Conservation (phyloP, 257 asterid genomes). For the Lithospermum erythrorhizon region DNA sequence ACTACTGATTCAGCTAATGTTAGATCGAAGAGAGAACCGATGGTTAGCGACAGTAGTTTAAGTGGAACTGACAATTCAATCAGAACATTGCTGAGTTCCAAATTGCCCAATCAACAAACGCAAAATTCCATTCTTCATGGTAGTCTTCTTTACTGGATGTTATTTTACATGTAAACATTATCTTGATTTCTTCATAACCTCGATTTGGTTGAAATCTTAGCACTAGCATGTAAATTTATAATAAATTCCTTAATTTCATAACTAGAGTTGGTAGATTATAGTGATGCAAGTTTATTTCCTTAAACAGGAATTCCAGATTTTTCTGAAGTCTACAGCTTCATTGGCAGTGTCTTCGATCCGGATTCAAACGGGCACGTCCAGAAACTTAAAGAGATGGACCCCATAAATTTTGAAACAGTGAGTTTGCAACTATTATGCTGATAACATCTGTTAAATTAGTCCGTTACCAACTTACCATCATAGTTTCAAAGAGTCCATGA, state of each 20-base stretch:
- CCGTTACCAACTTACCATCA: not conserved
- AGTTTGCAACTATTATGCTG: slow-evolving; percentile 21
- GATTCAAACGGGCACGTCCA: slow-evolving; percentile 56
- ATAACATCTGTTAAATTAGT: not conserved
- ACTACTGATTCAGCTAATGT: slow-evolving; percentile 64
- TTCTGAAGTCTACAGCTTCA: slow-evolving; percentile 88
- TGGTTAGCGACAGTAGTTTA: slow-evolving; percentile 35
- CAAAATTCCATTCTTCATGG: slow-evolving; percentile 51
- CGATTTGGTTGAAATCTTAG: not conserved
- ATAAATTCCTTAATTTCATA: not conserved
- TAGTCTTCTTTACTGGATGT: slow-evolving; percentile 15
- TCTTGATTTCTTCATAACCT: not conserved
- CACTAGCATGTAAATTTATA: not conserved
- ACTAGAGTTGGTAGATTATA: not conserved
- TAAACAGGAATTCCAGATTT: slow-evolving; percentile 78
- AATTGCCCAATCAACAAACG: slow-evolving; percentile 31
- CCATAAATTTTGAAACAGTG: slow-evolving; percentile 86
- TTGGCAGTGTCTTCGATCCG: slow-evolving; percentile 93
- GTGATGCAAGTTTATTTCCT: not conserved
- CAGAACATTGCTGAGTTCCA: slow-evolving; percentile 31
- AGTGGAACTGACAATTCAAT: slow-evolving; percentile 41
- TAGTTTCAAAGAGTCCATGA: not conserved
- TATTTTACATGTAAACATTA: not conserved
- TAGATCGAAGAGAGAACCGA: slow-evolving; percentile 52
- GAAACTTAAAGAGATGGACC: slow-evolving; percentile 98